These are phyloP conservation scores for Teratosphaeria zuluensis DNA, from an alignment of 2,329 filamentous ascomycete species.

Conservation along the genomic window DNA sequence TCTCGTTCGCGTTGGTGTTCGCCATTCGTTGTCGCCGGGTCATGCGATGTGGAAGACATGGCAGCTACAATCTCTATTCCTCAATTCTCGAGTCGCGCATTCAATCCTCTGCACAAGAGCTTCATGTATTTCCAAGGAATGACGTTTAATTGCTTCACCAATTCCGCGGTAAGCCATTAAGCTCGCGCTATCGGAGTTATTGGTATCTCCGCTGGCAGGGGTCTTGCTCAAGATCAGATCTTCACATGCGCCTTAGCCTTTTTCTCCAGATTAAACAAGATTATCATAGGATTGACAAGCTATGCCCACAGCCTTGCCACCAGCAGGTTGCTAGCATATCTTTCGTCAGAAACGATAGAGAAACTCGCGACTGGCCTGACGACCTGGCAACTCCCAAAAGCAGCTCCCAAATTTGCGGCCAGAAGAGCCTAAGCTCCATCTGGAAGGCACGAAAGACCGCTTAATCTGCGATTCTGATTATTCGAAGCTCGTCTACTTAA, in stretches of 20 bases:
- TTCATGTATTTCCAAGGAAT: neutral
- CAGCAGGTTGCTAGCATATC: no score
- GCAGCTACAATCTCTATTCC: neutral
- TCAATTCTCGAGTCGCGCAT: neutral
- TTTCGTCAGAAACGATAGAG: no score
- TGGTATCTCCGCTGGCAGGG: neutral
- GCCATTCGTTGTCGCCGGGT: neutral
- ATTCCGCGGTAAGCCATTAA: neutral
- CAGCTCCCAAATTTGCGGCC: neutral
- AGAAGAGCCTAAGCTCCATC: neutral
- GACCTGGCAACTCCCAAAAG: no score
- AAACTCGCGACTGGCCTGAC: no score
- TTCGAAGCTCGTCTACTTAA: no score
- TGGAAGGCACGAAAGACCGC: neutral
- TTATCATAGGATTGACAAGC: no score
- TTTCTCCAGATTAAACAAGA: no score
- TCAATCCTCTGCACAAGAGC: neutral
- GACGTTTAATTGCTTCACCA: neutral
- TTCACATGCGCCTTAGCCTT: neutral
- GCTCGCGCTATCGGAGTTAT: neutral
- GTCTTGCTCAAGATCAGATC: neutral
- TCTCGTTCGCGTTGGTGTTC: neutral
- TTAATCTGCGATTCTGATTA: neutral
- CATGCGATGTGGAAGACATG: neutral
- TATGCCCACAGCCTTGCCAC: no score